A percentile compares a stretch with the other conserved stretches of the same genome.
phyloP scores from a whole-genome alignment of 805 yeast genomes.

The Debaryomyces tyrocola region DNA sequence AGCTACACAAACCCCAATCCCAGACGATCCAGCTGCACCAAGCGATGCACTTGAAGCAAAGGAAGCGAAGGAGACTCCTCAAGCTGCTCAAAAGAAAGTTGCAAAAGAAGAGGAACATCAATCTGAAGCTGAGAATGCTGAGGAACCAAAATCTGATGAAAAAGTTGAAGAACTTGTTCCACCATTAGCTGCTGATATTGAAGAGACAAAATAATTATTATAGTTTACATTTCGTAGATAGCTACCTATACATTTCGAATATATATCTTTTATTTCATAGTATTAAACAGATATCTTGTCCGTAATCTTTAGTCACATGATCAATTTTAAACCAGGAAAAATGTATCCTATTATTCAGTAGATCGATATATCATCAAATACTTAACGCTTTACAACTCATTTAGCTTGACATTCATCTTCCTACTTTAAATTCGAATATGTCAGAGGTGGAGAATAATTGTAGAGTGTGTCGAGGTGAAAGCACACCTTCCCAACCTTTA shows the following conservation, averaged over 20 bases:
- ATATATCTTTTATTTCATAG: no score
- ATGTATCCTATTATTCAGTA: no score
- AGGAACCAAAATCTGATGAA: conserved; percentile 4
- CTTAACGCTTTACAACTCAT: no score
- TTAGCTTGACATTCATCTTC: no score
- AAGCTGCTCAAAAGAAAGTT: conserved; percentile 2
- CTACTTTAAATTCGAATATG: not conserved
- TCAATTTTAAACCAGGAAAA: no score
- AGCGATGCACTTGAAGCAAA: conserved; percentile 15
- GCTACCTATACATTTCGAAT: no score
- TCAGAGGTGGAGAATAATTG: conserved; percentile 53
- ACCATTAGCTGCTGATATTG: conserved; percentile 12
- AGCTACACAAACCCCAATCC: conserved; percentile 3
- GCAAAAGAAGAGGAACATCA: conserved; percentile 9
- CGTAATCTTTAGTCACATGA: no score
- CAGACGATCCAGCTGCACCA: conserved; percentile 13
- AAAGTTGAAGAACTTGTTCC: conserved; percentile 9
- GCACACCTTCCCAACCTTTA: conserved; percentile 72
- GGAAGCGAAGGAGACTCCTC: conserved; percentile 26
- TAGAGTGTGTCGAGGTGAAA: conserved; percentile 93
- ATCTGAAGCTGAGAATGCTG: conserved; percentile 3
- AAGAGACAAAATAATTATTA: conserved; percentile 8
- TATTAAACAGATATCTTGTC: no score
- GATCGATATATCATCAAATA: no score
- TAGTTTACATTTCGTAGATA: not conserved